phyloP scores from a whole-genome alignment of 2,329 filamentous ascomycete genomes.

The Cercospora sp. region DNA sequence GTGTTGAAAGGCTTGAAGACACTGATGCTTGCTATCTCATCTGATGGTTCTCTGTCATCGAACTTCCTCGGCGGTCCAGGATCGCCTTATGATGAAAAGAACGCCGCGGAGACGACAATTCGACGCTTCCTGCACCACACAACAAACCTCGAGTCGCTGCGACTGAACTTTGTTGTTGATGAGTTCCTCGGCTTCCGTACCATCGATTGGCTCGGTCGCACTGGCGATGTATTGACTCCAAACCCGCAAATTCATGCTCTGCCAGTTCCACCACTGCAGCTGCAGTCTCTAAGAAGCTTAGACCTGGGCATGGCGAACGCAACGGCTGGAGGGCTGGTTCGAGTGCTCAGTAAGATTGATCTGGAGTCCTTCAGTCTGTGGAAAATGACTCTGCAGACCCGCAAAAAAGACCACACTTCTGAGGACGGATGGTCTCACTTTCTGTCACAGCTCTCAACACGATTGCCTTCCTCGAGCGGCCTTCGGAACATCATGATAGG shows the following conservation, averaged over 20 bases:
- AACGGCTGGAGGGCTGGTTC: constrained; percentile 14
- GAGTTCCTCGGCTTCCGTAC: constrained; percentile 11
- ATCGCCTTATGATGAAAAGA: constrained; percentile 10
- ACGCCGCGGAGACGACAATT: constrained; percentile 10
- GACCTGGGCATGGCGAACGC: not conserved
- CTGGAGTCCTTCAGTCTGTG: constrained; percentile 30
- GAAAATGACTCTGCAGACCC: constrained; percentile 18
- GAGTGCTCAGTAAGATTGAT: constrained; percentile 27
- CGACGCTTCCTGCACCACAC: constrained; percentile 27
- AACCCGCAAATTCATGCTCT: not conserved
- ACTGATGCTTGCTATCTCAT: constrained; percentile 26
- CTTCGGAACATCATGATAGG: constrained; percentile 17
- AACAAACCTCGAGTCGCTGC: constrained; percentile 24
- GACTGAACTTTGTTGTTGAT: constrained; percentile 30
- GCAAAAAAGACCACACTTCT: not conserved
- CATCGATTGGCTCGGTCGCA: constrained; percentile 20
- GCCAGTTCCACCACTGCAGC: constrained; percentile 1
- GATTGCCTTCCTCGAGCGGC: not conserved
- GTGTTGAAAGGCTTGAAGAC: constrained; percentile 25
- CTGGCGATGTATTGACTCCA: not conserved
- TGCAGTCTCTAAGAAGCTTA: not conserved
- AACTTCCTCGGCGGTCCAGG: not conserved
- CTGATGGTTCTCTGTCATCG: not conserved
- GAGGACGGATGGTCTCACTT: constrained; percentile 17
- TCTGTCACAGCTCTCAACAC: constrained; percentile 12